Conservation (phyloP, 306 rosid genomes). For the Medicago truncatula region MtrunA17r5.0-ANR NC_053044.1:43524501-43525000, state of each 20-base stretch:
- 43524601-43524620: conserved; percentile 78
- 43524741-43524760: conserved; percentile 73
- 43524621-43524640: conserved; percentile 81
- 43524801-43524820: conserved; percentile 47
- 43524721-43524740: conserved; percentile 76
- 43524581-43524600: conserved; percentile 62
- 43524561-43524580: conserved; percentile 91
- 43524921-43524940: too few relatives aligned
- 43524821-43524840: neutral
- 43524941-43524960: too few relatives aligned
- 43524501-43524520: neutral
- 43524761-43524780: conserved; percentile 67
- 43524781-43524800: neutral
- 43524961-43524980: too few relatives aligned
- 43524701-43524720: conserved; percentile 53
- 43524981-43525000: too few relatives aligned
- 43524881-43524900: too few relatives aligned
- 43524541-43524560: conserved; percentile 45
- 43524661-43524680: conserved; percentile 86
- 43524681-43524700: conserved; percentile 75
- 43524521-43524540: neutral
- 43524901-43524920: too few relatives aligned
- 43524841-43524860: too few relatives aligned
- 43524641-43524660: conserved; percentile 85
- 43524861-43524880: too few relatives aligned